Conservation (phyloP, 2,329 filamentous ascomycete genomes). For the Trichoderma arundinaceum region DNA sequence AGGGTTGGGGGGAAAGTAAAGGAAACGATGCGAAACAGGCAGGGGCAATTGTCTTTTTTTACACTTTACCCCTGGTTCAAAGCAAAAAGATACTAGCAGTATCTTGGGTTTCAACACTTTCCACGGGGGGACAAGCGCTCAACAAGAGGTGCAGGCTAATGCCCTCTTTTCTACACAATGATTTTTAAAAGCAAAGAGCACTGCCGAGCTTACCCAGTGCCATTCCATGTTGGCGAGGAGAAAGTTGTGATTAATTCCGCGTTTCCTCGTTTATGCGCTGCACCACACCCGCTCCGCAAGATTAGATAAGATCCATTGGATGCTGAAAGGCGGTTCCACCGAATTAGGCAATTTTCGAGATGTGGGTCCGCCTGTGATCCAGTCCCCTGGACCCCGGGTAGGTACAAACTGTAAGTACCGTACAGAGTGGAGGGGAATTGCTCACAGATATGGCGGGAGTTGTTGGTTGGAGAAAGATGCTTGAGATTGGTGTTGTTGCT, state of each 20-base stretch:
- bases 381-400: conserved; percentile 9
- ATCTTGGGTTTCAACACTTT: no score
- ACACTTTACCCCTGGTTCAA: no score
- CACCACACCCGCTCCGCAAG: conserved; percentile 2
- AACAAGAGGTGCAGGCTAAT: no score
- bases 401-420: background rate
- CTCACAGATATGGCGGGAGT: no score
- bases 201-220: background rate
- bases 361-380: conserved; percentile 23
- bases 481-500: background rate
- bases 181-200: no score
- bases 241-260: background rate
- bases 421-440: background rate
- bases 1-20: no score
- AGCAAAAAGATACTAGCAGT: no score
- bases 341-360: conserved; percentile 31
- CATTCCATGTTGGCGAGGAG: background rate
- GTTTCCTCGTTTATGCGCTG: conserved; percentile 17
- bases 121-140: no score
- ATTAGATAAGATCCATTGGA: conserved; percentile 30
- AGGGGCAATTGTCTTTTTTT: no score
- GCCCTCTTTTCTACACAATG: no score
- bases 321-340: conserved; percentile 21
- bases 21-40: no score
- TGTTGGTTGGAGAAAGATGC: no score